Evolutionary conservation across 257 asterid genomes (phyloP).

Genomic region (Solanum chaucha): DNA sequence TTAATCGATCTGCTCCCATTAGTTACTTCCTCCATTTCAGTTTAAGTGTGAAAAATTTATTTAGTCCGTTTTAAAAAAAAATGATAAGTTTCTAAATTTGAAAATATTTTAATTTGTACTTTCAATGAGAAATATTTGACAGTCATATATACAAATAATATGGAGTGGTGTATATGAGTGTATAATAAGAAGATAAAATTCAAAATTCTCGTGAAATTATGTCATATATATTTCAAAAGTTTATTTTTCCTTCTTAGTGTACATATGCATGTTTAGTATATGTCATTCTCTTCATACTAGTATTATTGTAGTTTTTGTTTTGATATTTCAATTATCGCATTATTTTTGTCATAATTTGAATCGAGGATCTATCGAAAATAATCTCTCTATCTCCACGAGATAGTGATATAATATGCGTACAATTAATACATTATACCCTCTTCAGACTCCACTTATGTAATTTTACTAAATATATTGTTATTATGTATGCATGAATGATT

Average conservation of each 20-base stretch:
- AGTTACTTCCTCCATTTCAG: neutral
- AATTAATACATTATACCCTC: no score
- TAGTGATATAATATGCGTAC: no score
- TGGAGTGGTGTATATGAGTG: neutral
- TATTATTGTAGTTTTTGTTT: neutral
- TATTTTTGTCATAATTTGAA: no score
- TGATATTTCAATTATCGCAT: neutral
- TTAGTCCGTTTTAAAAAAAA: neutral
- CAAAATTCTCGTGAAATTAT: no score
- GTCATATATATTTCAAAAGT: neutral
- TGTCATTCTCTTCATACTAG: neutral
- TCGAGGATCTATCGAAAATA: no score
- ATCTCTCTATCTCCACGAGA: fast-evolving
- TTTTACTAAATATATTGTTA: no score
- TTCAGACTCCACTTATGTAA: neutral
- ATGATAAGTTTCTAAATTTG: neutral
- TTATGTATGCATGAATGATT: neutral
- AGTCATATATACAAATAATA: neutral
- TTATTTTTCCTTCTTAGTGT: neutral
- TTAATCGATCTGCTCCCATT: neutral
- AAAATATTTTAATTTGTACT: no score
- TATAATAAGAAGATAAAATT: neutral
- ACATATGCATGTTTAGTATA: neutral
- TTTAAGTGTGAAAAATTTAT: neutral
- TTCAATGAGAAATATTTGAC: neutral